Base-by-base conservation (phyloP, 1,139 yeast genomes). In the Yamadazyma aaseri region DNA sequence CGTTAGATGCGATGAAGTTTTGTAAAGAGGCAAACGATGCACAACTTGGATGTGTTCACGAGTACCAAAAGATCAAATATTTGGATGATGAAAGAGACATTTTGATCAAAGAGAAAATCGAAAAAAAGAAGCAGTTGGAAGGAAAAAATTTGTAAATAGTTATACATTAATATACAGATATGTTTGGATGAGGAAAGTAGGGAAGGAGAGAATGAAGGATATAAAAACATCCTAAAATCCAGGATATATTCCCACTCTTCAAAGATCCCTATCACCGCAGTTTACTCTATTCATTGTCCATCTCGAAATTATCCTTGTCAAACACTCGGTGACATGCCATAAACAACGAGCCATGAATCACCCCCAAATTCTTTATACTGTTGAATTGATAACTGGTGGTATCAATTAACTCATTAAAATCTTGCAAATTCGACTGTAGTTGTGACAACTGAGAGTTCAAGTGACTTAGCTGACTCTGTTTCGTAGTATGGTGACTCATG, bases 61-160 rank as follows among this genome's bases (percentile, higher is more conserved):
- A 68, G 32, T 81, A 77, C 45, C 87, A 82, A 61, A 78, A 77
- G 31, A 70, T 77, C 39, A 76, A 81, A 47, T 85, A 75, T 47
- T 72, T 85, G 47, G 95, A 85, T 54, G 70, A 67, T 32, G 86
- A 85, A 55, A 70, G 94, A 44, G 90, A 84, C 48, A 60, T 72
- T 40, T 65, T 78, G 48, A 76, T 85, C 31, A 56, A 70, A 38
- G 77, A 75, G 44, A 82, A 81, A 59, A 60, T 71, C 20, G 71
- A 65, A 41, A 60, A 37, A 34, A 26, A 28, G 12, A 27, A 34
- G 16, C 25, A 22, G 8, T 12, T 6, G 16, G 13, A 17, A 29
- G 14, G 18, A 14, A 15, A 17, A 22, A 17, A 26, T 13, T 17
- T 34, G 38, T 34, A 34, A 23, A 31, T 34, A 31, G 34, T n/a